Evolutionary conservation across 352 stramenopile species (phyloP).

Genomic region (Nothophytophthora sp.): DNA sequence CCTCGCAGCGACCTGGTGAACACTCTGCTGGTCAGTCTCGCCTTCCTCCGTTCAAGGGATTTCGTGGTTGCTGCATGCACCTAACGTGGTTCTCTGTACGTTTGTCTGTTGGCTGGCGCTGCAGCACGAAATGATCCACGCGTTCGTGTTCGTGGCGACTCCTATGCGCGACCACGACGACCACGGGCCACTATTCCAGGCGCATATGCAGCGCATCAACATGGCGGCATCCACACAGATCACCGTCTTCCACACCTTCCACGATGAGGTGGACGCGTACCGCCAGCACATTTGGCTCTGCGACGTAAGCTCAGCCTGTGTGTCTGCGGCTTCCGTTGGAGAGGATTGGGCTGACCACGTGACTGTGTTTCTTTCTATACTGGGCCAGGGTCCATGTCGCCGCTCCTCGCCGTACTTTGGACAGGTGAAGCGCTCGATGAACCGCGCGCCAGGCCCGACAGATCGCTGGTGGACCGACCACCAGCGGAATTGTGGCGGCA

Average conservation of each 20-base stretch:
- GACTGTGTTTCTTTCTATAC: background rate
- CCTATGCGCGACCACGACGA: slow-evolving; percentile 82
- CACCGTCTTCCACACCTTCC: slow-evolving; percentile 90
- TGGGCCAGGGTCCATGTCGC: slow-evolving; percentile 61
- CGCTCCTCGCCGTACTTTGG: slow-evolving; percentile 72
- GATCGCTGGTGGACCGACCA: slow-evolving; percentile 81
- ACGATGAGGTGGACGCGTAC: slow-evolving; percentile 89
- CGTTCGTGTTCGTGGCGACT: slow-evolving; percentile 85
- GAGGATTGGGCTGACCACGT: background rate
- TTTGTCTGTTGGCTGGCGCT: too few species aligned
- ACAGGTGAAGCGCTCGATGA: slow-evolving; percentile 87
- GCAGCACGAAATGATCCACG: slow-evolving; percentile 92
- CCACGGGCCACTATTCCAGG: slow-evolving; percentile 83
- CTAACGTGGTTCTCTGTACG: too few species aligned
- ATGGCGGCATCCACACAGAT: slow-evolving; percentile 63
- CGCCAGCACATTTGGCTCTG: slow-evolving; percentile 88
- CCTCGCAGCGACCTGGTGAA: slow-evolving; percentile 86
- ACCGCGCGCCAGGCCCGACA: slow-evolving; percentile 69
- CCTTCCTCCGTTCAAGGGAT: too few species aligned
- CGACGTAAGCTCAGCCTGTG: slow-evolving; percentile 40
- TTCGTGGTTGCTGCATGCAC: too few species aligned
- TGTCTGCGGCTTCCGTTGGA: background rate
- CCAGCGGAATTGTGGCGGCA: slow-evolving; percentile 62
- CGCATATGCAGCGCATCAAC: slow-evolving; percentile 85
- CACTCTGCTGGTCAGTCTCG: slow-evolving; percentile 62